These are phyloP conservation scores for Candida arabinofermentans DNA, from an alignment of 805 yeast genomes.

Conservation along the genomic window DNA sequence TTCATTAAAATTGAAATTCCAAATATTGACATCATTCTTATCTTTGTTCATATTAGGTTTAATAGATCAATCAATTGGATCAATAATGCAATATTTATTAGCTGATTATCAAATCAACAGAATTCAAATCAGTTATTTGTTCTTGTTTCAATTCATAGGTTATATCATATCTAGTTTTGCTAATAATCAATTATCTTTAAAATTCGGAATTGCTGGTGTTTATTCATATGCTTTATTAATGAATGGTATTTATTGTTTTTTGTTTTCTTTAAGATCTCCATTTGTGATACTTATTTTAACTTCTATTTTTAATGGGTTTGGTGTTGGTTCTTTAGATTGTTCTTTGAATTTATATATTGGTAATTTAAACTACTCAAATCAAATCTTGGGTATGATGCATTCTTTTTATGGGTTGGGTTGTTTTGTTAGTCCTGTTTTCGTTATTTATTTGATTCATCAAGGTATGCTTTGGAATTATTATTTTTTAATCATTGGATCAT, in stretches of 20 bases:
- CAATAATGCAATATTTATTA: conserved; percentile 51
- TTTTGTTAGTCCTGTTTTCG: conserved; percentile 45
- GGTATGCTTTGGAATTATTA: conserved; percentile 42
- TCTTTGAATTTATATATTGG: conserved; percentile 52
- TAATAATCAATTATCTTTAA: conserved; percentile 39
- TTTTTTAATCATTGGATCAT: conserved; percentile 34
- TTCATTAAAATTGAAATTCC: conserved; percentile 37
- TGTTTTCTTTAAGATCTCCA: conserved; percentile 40
- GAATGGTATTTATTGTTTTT: conserved; percentile 11
- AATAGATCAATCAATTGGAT: conserved; percentile 58
- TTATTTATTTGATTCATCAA: conserved; percentile 37
- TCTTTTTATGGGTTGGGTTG: conserved; percentile 53
- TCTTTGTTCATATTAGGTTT: conserved; percentile 49
- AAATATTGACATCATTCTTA: conserved; percentile 37
- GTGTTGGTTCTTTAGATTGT: conserved; percentile 55
- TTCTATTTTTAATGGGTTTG: conserved; percentile 46
- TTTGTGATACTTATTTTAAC: conserved; percentile 36
- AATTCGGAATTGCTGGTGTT: conserved; percentile 47
- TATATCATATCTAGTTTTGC: conserved; percentile 50
- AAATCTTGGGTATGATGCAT: conserved; percentile 48
- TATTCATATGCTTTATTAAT: conserved; percentile 25
- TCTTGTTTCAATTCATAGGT: conserved; percentile 50
- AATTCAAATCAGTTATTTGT: conserved; percentile 44
- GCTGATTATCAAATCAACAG: conserved; percentile 45
- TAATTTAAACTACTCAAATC: conserved; percentile 41